Conservation (phyloP, 768 basidiomycete species). For the Boletus rubropictus region DNA sequence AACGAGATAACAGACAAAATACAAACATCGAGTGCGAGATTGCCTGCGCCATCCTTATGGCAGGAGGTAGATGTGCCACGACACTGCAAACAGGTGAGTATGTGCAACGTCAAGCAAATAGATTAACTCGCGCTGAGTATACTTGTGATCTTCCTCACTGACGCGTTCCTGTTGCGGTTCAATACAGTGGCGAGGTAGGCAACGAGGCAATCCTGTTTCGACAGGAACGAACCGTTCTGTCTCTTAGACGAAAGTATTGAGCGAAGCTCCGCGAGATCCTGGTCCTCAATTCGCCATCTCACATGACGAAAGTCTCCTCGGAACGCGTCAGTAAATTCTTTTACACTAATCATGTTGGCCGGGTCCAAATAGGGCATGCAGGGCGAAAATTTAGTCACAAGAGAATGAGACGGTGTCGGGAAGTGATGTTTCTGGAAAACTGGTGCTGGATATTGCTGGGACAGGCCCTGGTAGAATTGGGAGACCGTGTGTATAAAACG, state of each 20-base stretch:
- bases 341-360: conserved; percentile 6
- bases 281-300: conserved; percentile 2
- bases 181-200: conserved; percentile 23
- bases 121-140: conserved; percentile 19
- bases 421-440: conserved; percentile 18
- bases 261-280: conserved; percentile 7
- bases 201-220: conserved; percentile 27
- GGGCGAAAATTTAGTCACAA: conserved; percentile 10
- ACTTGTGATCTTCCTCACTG: conserved; percentile 20
- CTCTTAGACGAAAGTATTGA: background rate
- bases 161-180: conserved; percentile 6
- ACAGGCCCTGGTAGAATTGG: conserved; percentile 19
- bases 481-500: conserved; percentile 26
- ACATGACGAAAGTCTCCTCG: conserved; percentile 2
- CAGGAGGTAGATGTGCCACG: conserved; percentile 10
- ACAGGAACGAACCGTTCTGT: background rate
- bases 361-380: conserved; percentile 18
- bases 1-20: background rate
- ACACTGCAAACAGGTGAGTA: conserved; percentile 8
- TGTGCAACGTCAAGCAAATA: background rate
- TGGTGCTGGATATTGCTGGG: conserved; percentile 5
- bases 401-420: conserved; percentile 3
- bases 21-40: conserved; percentile 15
- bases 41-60: conserved; percentile 11
- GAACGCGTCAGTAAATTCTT: conserved; percentile 4